These are phyloP conservation scores for Quercus tomentella DNA, from an alignment of 331 rosid species.

Conservation along the genomic window DNA sequence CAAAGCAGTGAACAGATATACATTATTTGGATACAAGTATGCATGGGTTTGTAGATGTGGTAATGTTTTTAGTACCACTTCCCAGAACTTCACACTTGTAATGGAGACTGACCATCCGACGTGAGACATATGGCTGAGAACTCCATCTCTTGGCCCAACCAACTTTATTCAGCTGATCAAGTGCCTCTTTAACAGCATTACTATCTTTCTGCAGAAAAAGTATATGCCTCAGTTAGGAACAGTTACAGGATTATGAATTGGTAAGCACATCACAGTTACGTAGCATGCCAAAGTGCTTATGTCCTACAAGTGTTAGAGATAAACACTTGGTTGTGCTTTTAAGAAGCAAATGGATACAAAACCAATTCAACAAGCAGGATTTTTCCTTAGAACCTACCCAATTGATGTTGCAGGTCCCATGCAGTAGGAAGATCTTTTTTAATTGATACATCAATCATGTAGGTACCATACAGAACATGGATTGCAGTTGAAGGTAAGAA, in stretches of 20 bases:
- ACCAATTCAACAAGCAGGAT: background rate
- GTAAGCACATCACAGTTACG: background rate
- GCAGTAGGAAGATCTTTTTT: background rate
- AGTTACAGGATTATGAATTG: background rate
- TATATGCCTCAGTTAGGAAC: background rate
- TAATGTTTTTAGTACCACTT: constrained; percentile 36
- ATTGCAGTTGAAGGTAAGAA: background rate
- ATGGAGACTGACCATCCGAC: constrained; percentile 90
- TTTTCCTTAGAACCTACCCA: background rate
- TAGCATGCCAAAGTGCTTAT: background rate
- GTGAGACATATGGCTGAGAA: constrained; percentile 91
- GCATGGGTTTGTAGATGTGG: constrained; percentile 35
- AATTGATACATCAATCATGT: background rate
- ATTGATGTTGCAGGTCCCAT: background rate
- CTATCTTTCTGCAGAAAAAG: constrained; percentile 72
- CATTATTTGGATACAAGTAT: constrained; percentile 33
- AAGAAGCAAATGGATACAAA: background rate
- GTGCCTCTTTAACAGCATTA: constrained; percentile 71
- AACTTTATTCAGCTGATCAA: constrained; percentile 65
- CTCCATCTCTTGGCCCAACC: constrained; percentile 99
- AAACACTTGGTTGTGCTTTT: background rate
- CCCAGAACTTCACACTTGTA: constrained; percentile 43
- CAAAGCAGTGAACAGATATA: constrained; percentile 31
- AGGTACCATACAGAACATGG: background rate
- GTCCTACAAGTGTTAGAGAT: background rate